Evolutionary conservation across 352 stramenopile genomes (phyloP), one percentile per base, ranked within the genome.

Genomic region (Pythium aristosporum): DNA sequence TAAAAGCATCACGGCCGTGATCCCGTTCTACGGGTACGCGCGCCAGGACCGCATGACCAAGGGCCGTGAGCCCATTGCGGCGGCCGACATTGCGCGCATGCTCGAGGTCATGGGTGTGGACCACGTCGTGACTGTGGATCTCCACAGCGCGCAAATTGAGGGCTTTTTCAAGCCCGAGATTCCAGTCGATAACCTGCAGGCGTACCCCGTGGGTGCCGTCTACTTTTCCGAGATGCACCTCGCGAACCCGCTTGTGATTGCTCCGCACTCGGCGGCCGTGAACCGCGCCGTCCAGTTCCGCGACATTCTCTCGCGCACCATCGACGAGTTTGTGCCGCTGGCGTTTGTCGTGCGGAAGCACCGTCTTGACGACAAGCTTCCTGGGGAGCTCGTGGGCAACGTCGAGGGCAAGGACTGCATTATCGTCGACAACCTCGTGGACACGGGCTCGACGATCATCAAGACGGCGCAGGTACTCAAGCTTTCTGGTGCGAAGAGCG

Each of bases 101-200:
- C 83, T 96, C 8, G 85, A 96, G 65, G 88, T 90, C n/a, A 94
- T 96, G 85, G 87, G 87, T 28, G 85, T 96, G 58, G 85, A 96
- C 59, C 87, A 94, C 65, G 85, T 96, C 21, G 85, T 96, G 66
- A 94, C 87, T 0, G 84, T 96, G 23, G 85, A 96, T 46, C 74
- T 96, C n/a, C 87, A 96, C 75, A 96, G 85, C 46, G 81, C 85
- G 39, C 87, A 96, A 67, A 92, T 94, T 57, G 87, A 96, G 68
- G 87, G 87, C 20, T 96, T 96, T 54, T 96, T 96, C 71, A 92
- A 92, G 63, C 87, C 87, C 9, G 72, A 88, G 53, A 88, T 96
- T 39, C 85, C 87, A 23, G 85, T 96, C 18, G 87, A 96, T 57
- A 96, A 96, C 57, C 73, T 96, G 7, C 78, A 91, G 51, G 87